phyloP scores from a whole-genome alignment of 2,329 filamentous ascomycete species.

The Aspergillus floridensis region DNA sequence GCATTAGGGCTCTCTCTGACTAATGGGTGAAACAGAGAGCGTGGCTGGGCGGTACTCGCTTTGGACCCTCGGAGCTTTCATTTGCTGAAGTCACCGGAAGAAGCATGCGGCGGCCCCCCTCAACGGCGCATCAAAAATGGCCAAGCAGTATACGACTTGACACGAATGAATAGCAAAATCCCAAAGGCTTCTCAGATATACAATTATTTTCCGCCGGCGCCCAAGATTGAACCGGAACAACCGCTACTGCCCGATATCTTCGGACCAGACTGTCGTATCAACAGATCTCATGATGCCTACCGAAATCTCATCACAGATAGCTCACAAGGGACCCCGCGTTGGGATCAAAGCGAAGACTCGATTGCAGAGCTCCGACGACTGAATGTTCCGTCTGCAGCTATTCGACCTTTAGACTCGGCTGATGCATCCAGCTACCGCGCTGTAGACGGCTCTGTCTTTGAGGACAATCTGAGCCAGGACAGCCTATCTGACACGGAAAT shows the following conservation, averaged over 20 bases:
- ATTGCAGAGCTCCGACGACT: background rate
- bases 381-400: background rate
- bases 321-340: background rate
- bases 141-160: slow-evolving; percentile 31
- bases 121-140: slow-evolving; percentile 15
- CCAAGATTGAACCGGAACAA: slow-evolving; percentile 21
- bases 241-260: slow-evolving; percentile 30
- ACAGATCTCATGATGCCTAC: background rate
- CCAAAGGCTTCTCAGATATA: slow-evolving; percentile 30
- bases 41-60: slow-evolving; percentile 48
- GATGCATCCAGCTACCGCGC: slow-evolving; percentile 20
- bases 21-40: slow-evolving; percentile 22
- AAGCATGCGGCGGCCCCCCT: slow-evolving; percentile 42
- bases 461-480: slow-evolving; percentile 15
- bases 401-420: slow-evolving; percentile 12
- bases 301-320: background rate
- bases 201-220: slow-evolving; percentile 25
- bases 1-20: background rate
- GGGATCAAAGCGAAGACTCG: background rate
- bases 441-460: slow-evolving; percentile 19
- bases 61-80: slow-evolving; percentile 46
- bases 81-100: slow-evolving; percentile 30
- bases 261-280: slow-evolving; percentile 24
- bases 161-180: slow-evolving; percentile 24
- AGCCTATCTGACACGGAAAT: slow-evolving; percentile 14